These are phyloP conservation scores for Myriosclerotinia scirpicola DNA, from an alignment of 2,329 filamentous ascomycete species.

Conservation along the genomic window DNA sequence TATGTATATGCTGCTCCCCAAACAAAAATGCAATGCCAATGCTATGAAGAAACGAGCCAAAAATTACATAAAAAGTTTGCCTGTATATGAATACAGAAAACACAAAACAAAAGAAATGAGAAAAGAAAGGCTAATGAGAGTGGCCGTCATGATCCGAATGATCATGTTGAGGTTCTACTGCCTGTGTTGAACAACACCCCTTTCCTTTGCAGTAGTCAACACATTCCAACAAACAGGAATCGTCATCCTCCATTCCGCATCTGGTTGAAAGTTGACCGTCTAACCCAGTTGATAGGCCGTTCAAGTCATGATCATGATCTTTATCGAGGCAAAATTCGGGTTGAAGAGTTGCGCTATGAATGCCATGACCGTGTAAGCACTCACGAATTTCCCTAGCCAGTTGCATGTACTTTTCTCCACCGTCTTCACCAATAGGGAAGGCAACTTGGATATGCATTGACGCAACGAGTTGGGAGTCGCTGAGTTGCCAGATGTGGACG, in stretches of 20 bases:
- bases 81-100: not conserved
- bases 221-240: constrained; percentile 40
- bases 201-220: constrained; percentile 41
- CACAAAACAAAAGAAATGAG: not conserved
- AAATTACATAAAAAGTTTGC: not conserved
- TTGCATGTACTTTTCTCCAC: constrained; percentile 82
- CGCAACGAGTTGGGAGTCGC: constrained; percentile 89
- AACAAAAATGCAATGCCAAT: not conserved
- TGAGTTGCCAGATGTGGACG: constrained; percentile 96
- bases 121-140: constrained; percentile 30
- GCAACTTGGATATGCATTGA: constrained; percentile 90
- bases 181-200: constrained; percentile 37
- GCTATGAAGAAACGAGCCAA: not conserved
- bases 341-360: constrained; percentile 96
- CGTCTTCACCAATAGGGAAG: constrained; percentile 83
- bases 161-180: constrained; percentile 32
- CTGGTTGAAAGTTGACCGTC: constrained; percentile 35
- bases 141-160: constrained; percentile 39
- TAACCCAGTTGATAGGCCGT: constrained; percentile 29
- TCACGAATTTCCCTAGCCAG: constrained; percentile 78
- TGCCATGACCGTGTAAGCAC: constrained; percentile 92
- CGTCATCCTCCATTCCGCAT: constrained; percentile 34
- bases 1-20: not conserved
- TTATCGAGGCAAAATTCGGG: constrained; percentile 74
- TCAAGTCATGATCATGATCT: constrained; percentile 35